Evolutionary conservation across 2,329 filamentous ascomycete species (phyloP), one percentile per base, ranked within the genome.

Genomic region (Dactylonectria estremocensis): DNA sequence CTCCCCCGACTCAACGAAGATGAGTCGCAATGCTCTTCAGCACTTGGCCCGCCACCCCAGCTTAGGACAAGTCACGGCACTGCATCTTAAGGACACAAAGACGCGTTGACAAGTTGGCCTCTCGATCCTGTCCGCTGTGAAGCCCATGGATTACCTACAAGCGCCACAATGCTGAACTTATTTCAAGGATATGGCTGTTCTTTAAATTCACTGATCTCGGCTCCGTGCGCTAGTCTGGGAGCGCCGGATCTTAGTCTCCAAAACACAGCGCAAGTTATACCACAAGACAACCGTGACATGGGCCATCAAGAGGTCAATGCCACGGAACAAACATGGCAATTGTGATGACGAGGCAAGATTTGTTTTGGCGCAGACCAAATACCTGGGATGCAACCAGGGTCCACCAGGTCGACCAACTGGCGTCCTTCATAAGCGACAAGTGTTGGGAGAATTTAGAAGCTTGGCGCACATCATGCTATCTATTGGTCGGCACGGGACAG

Each of bases 371-470:
- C 10, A 35, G 20, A 35, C 16, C 50, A 28, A 35, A 33, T 20
- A 11, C 20, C 50, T 35, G n/a, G 50, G 28, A 14, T 14, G n/a
- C 31, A 53, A 31, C n/a, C n/a, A n/a, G 50, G 28, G 50, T 13
- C 40, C 45, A 43, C n/a, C 37, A 31, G 55, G 14, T 49, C 55
- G 56, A 43, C 55, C 61, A 58, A 63, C 59, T 48, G 46, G 64
- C 53, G 46, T 72, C 59, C 67, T 62, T 69, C 72, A 72, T 67
- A 71, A 69, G 55, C 63, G 61, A 72, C 64, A 72, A 60, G 70
- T 69, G 74, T 66, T 72, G 57, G 71, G 61, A 61, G 18, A 28
- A 66, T 18, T 37, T 24, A 31, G 54, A 54, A 54, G 35, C 66
- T 54, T 58, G 49, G 64, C 61, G 61, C 49, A 28, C 57, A 55